Evolutionary conservation across 2,329 filamentous ascomycete genomes (phyloP).

Genomic region (Aspergillus vadensis): DNA sequence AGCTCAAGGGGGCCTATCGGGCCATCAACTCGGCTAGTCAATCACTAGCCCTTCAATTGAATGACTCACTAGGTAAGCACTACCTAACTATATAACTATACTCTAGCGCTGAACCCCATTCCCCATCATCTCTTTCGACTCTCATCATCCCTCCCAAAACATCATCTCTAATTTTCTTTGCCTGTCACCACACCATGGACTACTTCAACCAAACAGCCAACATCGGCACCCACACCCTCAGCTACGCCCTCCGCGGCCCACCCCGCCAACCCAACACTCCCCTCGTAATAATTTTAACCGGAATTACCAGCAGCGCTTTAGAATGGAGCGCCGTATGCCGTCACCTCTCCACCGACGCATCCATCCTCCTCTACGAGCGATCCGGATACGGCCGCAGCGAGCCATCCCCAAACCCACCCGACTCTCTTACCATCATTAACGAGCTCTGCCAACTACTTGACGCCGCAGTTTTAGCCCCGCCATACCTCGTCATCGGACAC

Average conservation of each 20-base stretch:
- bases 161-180: too few relatives aligned
- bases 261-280: constrained; percentile 13
- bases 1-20: too few relatives aligned
- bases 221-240: constrained; percentile 20
- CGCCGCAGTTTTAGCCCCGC: constrained; percentile 11
- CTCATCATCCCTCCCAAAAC: too few relatives aligned
- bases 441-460: constrained; percentile 14
- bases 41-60: too few relatives aligned
- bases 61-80: too few relatives aligned
- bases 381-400: constrained; percentile 19
- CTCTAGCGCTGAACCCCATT: too few relatives aligned
- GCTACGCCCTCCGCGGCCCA: constrained; percentile 18
- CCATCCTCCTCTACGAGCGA: constrained; percentile 20
- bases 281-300: constrained; percentile 15
- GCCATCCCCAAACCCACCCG: constrained; percentile 8
- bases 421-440: constrained; percentile 17
- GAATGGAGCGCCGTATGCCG: constrained; percentile 20
- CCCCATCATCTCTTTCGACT: too few relatives aligned
- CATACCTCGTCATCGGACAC: constrained; percentile 19
- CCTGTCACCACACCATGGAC: constrained; percentile 6
- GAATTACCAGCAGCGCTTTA: constrained; percentile 17
- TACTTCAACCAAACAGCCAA: constrained; percentile 15
- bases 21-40: too few relatives aligned
- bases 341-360: constrained; percentile 4
- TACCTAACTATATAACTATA: too few relatives aligned